phyloP scores from a whole-genome alignment of 2,329 filamentous ascomycete genomes.

The Cladosporium sp. region DNA sequence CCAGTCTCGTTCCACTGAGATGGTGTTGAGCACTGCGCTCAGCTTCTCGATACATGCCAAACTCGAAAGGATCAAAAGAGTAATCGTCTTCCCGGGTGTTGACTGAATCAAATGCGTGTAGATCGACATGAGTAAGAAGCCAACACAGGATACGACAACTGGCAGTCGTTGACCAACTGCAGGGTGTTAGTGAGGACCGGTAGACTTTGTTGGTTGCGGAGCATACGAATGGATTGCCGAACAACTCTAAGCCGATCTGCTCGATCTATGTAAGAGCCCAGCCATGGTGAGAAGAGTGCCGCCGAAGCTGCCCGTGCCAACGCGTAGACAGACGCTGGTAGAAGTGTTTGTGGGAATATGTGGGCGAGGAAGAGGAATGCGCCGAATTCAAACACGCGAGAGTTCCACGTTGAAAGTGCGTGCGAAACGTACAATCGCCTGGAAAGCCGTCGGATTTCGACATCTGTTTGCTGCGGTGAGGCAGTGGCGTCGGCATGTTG shows the following conservation, averaged over 20 bases:
- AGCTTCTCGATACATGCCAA: slow-evolving; percentile 66
- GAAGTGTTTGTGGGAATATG: slow-evolving; percentile 49
- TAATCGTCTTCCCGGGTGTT: background rate
- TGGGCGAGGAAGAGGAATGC: slow-evolving; percentile 44
- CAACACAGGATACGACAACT: slow-evolving; percentile 21
- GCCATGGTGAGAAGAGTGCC: slow-evolving; percentile 50
- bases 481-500: background rate
- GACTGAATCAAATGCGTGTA: background rate
- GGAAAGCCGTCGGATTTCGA: background rate
- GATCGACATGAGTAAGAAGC: slow-evolving; percentile 10
- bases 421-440: slow-evolving; percentile 40
- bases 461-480: background rate
- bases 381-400: slow-evolving; percentile 44
- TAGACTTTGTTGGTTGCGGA: background rate
- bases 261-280: slow-evolving; percentile 56
- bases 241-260: slow-evolving; percentile 36
- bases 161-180: slow-evolving; percentile 24
- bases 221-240: slow-evolving; percentile 33
- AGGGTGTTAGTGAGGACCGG: background rate
- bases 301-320: slow-evolving; percentile 53
- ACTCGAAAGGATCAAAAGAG: slow-evolving; percentile 35
- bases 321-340: slow-evolving; percentile 65
- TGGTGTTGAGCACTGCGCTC: slow-evolving; percentile 56
- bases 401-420: slow-evolving; percentile 45
- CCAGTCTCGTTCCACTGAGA: slow-evolving; percentile 62